Evolutionary conservation across 306 rosid species (phyloP).

Genomic region (Dalbergia cultrata): DNA sequence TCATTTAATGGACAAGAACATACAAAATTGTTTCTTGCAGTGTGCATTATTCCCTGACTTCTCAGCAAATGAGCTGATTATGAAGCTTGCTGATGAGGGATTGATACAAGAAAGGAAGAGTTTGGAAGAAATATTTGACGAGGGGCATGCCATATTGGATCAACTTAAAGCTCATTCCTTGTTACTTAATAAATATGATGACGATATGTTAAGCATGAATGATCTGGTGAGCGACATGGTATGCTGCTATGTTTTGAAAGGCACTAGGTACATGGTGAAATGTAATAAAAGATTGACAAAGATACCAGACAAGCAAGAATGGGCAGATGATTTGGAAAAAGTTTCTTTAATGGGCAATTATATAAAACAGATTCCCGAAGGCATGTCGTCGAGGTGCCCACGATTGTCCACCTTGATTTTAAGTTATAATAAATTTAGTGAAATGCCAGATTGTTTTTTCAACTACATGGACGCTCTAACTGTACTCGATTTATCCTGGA

Average conservation of each 20-base stretch:
- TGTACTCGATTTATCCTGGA: not conserved
- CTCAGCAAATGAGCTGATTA: constrained; percentile 15
- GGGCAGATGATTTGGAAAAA: constrained; percentile 16
- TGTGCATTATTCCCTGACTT: not conserved
- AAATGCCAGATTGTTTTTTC: constrained; percentile 16
- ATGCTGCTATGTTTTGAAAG: not conserved
- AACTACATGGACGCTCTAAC: not conserved
- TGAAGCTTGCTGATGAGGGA: constrained; percentile 3
- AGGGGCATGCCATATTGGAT: not conserved
- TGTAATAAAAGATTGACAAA: not conserved
- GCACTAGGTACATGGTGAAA: not conserved
- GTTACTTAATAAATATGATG: not conserved
- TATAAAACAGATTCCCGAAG: not conserved
- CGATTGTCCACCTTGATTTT: constrained; percentile 15
- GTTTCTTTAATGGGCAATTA: not conserved
- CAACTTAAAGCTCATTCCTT: not conserved
- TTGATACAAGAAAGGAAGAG: constrained; percentile 16
- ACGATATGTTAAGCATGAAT: not conserved
- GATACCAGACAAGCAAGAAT: not conserved
- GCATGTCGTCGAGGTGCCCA: not conserved
- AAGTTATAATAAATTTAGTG: not conserved
- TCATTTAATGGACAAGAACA: constrained; percentile 6
- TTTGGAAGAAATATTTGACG: not conserved
- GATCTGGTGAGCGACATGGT: constrained; percentile 12
- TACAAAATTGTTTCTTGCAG: constrained; percentile 34